Percentiles rank a stretch among this genome's conserved stretches.
Conservation (phyloP, 2,329 filamentous ascomycete genomes). For the Pseudocercospora pini-densiflorae region DNA sequence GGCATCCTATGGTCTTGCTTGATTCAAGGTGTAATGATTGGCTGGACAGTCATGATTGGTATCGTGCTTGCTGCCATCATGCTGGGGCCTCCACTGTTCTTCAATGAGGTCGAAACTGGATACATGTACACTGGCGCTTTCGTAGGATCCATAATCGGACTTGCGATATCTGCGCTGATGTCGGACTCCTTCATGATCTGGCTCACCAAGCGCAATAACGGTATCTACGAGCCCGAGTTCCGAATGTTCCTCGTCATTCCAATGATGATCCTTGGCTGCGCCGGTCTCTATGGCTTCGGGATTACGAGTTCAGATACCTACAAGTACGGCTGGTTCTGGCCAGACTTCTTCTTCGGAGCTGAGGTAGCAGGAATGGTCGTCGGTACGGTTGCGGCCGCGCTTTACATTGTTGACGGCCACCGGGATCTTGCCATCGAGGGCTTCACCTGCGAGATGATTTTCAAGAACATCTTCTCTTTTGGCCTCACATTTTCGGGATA, state of each 20-base stretch:
- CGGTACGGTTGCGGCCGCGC: slow-evolving; percentile 79
- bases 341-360: slow-evolving; percentile 80
- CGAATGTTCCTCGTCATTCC: slow-evolving; percentile 81
- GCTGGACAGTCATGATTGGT: slow-evolving; percentile 93
- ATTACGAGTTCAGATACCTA: slow-evolving; percentile 66
- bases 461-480: slow-evolving; percentile 95
- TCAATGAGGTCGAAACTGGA: slow-evolving; percentile 79
- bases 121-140: slow-evolving; percentile 87
- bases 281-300: slow-evolving; percentile 84
- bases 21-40: slow-evolving; percentile 87
- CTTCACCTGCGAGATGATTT: slow-evolving; percentile 87
- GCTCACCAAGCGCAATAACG: slow-evolving; percentile 75
- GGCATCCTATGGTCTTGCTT: slow-evolving; percentile 81
- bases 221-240: slow-evolving; percentile 91
- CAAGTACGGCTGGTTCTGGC: slow-evolving; percentile 72
- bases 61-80: slow-evolving; percentile 83
- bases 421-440: slow-evolving; percentile 83
- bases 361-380: slow-evolving; percentile 91
- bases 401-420: slow-evolving; percentile 94
- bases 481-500: slow-evolving; percentile 82
- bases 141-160: slow-evolving; percentile 78
- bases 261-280: slow-evolving; percentile 75
- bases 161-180: slow-evolving; percentile 73
- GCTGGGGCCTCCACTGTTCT: slow-evolving; percentile 79
- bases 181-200: slow-evolving; percentile 73